Percentiles rank a stretch among this genome's conserved stretches.
phyloP scores from a whole-genome alignment of 306 rosid genomes.

The Medicago arabica region DNA sequence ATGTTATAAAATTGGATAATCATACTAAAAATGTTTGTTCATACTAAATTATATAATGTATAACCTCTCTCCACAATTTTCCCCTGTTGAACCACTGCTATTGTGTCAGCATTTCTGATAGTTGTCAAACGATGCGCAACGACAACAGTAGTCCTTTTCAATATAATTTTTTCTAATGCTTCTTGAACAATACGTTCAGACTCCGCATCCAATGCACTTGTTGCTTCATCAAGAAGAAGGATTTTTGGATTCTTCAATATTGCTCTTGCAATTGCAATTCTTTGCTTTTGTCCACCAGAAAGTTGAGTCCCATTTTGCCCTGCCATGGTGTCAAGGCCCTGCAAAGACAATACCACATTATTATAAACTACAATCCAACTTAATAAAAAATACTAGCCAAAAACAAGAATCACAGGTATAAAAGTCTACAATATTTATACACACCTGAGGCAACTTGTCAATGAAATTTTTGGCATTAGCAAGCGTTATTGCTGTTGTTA shows the following conservation, averaged over 20 bases:
- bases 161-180: slow-evolving; percentile 70
- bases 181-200: slow-evolving; percentile 94
- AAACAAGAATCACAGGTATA: neutral
- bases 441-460: slow-evolving; percentile 72
- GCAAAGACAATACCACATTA: slow-evolving; percentile 13
- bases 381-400: neutral
- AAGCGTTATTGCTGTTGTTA: slow-evolving; percentile 63
- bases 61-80: slow-evolving; percentile 80
- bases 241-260: slow-evolving; percentile 87
- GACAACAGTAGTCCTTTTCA: slow-evolving; percentile 75
- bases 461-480: slow-evolving; percentile 91
- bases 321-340: slow-evolving; percentile 85
- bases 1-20: neutral
- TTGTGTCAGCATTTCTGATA: slow-evolving; percentile 74
- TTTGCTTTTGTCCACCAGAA: slow-evolving; percentile 98
- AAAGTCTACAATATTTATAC: slow-evolving; percentile 11
- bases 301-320: slow-evolving; percentile 93
- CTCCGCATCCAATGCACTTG: slow-evolving; percentile 88
- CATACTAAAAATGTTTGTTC: neutral
- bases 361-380: neutral
- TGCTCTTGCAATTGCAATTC: slow-evolving; percentile 96
- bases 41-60: neutral
- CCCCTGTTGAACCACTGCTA: slow-evolving; percentile 88
- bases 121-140: slow-evolving; percentile 97
- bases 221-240: slow-evolving; percentile 94